Evolutionary conservation across 495 filamentous ascomycete genomes (phyloP).

Genomic region (Xylaria grammica): DNA sequence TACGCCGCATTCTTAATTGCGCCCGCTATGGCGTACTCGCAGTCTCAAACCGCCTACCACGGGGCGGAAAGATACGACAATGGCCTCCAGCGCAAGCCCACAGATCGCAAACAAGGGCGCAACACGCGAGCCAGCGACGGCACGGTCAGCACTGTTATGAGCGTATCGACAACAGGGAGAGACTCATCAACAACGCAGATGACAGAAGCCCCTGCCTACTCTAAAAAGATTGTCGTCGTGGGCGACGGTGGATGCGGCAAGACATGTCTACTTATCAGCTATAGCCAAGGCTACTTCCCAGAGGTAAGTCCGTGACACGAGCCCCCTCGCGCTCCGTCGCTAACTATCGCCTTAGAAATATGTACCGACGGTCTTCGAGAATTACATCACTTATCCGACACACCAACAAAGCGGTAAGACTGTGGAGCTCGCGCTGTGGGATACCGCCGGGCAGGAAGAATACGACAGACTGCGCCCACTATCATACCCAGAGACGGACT

Average conservation of each 20-base stretch:
- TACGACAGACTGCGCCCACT: slow-evolving; percentile 95
- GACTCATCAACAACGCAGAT: slow-evolving; percentile 82
- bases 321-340: background rate
- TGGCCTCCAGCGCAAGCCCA: slow-evolving; percentile 43
- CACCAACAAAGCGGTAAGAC: slow-evolving; percentile 88
- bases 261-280: slow-evolving; percentile 97
- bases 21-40: slow-evolving; percentile 47
- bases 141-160: slow-evolving; percentile 76
- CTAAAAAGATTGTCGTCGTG: slow-evolving; percentile 98
- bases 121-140: slow-evolving; percentile 66
- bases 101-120: slow-evolving; percentile 46
- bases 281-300: slow-evolving; percentile 96
- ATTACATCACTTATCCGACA: slow-evolving; percentile 96
- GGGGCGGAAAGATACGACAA: slow-evolving; percentile 46
- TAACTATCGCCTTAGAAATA: slow-evolving; percentile 77
- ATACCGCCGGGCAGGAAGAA: slow-evolving; percentile 98
- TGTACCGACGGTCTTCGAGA: slow-evolving; percentile 98
- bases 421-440: slow-evolving; percentile 96
- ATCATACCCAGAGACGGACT: slow-evolving; percentile 96
- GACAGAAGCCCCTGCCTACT: slow-evolving; percentile 88
- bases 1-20: slow-evolving; percentile 15
- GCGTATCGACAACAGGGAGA: slow-evolving; percentile 64
- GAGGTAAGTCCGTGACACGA: slow-evolving; percentile 67
- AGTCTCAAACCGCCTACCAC: slow-evolving; percentile 54
- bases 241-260: slow-evolving; percentile 98